A percentile compares a stretch with the other conserved stretches of the same genome.
Evolutionary conservation across 1,284 basidiomycete genomes (phyloP).

Genomic region (Moniliella sp.): DNA sequence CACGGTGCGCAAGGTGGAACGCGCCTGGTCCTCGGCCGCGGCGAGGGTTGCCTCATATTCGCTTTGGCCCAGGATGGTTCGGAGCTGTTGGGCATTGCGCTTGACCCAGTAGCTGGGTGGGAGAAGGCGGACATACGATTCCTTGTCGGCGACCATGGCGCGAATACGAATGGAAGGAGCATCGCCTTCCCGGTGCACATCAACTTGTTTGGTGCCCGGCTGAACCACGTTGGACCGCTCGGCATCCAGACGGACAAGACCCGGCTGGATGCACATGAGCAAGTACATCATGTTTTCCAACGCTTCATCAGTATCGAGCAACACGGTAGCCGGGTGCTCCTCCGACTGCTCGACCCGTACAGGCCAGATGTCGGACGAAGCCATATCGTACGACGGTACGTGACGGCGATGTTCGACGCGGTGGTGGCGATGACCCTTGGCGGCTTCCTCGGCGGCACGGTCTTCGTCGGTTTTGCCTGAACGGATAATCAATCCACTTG

Average conservation of each 20-base stretch:
- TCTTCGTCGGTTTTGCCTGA: conserved; percentile 10
- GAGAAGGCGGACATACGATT: conserved; percentile 17
- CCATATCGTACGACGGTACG: too few species aligned
- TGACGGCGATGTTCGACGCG: too few species aligned
- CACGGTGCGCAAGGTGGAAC: conserved; percentile 12
- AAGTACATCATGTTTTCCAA: conserved; percentile 24
- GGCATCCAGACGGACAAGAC: conserved; percentile 17
- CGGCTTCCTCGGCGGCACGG: too few species aligned
- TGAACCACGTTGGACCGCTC: conserved; percentile 22
- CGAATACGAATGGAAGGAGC: conserved; percentile 18
- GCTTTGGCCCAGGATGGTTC: conserved; percentile 16
- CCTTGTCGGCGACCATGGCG: conserved; percentile 18
- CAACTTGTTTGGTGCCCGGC: conserved; percentile 18
- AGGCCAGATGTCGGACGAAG: too few species aligned
- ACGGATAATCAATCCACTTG: conserved; percentile 22
- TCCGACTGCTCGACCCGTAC: too few species aligned
- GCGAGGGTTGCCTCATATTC: conserved; percentile 19
- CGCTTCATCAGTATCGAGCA: conserved; percentile 18
- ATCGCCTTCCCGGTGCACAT: conserved; percentile 18
- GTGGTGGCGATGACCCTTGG: too few species aligned
- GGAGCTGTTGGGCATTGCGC: conserved; percentile 18
- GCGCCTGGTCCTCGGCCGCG: conserved; percentile 11
- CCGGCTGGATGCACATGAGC: conserved; percentile 21
- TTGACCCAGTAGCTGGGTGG: conserved; percentile 26
- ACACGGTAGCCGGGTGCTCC: conserved; percentile 19